Conservation (phyloP, 1,284 basidiomycete species). For the Heterobasidion annosum region DNA sequence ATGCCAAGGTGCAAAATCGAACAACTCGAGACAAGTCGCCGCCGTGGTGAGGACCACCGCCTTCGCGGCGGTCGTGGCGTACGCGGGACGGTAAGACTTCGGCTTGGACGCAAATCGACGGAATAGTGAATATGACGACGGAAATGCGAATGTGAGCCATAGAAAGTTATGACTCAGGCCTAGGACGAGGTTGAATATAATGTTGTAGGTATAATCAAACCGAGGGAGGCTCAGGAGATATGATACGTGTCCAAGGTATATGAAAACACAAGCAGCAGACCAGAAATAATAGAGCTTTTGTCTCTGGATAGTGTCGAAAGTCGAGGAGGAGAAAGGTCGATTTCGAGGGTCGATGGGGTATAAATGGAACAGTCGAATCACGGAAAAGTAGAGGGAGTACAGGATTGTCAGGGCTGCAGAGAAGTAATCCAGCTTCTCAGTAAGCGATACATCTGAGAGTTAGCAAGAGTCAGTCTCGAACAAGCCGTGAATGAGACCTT, state of each 20-base stretch:
- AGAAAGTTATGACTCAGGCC: slow-evolving; percentile 75
- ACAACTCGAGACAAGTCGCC: slow-evolving; percentile 79
- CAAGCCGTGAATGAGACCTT: not conserved
- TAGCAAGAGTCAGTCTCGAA: slow-evolving; percentile 3
- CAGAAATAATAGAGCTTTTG: slow-evolving; percentile 20
- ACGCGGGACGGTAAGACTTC: slow-evolving; percentile 43
- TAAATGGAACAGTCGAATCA: slow-evolving; percentile 73
- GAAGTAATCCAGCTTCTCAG: slow-evolving; percentile 94
- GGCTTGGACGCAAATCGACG: slow-evolving; percentile 45
- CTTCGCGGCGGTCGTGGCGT: slow-evolving; percentile 43
- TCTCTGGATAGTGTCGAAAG: slow-evolving; percentile 6
- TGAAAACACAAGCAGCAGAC: slow-evolving; percentile 36
- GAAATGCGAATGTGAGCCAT: slow-evolving; percentile 77
- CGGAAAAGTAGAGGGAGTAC: slow-evolving; percentile 66
- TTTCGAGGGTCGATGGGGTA: slow-evolving; percentile 35
- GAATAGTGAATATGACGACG: slow-evolving; percentile 35
- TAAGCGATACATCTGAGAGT: slow-evolving; percentile 63
- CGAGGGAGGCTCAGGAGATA: slow-evolving; percentile 71
- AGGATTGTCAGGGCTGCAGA: slow-evolving; percentile 82
- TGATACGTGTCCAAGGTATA: slow-evolving; percentile 64
- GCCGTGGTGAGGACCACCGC: slow-evolving; percentile 68
- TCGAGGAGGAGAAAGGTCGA: slow-evolving; percentile 16
- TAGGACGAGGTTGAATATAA: slow-evolving; percentile 74
- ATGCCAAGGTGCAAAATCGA: slow-evolving; percentile 83
- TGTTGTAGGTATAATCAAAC: slow-evolving; percentile 97